Evolutionary conservation across 176 grass and related monocot genomes (phyloP).

Genomic region (maize (Zea mays)): DNA sequence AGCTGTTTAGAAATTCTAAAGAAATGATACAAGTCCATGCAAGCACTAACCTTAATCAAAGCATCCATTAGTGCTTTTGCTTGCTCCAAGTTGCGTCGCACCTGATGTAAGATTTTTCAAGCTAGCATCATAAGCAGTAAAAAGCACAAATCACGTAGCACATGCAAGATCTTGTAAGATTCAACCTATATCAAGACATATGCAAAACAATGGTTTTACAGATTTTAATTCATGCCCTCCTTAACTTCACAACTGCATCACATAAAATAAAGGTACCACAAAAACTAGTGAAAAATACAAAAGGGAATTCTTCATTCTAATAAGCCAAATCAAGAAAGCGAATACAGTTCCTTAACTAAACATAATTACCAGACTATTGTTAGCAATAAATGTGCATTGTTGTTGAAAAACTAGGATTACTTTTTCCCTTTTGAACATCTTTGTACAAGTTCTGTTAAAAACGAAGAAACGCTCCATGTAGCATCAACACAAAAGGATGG

Average conservation of each 20-base stretch:
- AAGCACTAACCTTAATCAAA: constrained; percentile 79
- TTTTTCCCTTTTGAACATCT: background rate
- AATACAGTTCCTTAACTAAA: background rate
- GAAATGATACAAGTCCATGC: constrained; percentile 15
- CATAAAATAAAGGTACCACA: background rate
- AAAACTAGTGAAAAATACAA: background rate
- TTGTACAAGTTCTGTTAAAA: background rate
- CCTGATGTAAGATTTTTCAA: constrained; percentile 61
- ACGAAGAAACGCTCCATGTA: background rate
- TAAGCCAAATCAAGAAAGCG: background rate
- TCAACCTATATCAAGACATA: background rate
- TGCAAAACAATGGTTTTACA: background rate
- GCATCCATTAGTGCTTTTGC: constrained; percentile 83
- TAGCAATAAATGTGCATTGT: constrained; percentile 16
- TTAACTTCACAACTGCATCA: background rate
- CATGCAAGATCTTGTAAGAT: constrained; percentile 4
- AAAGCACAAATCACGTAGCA: constrained; percentile 15
- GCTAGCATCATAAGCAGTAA: constrained; percentile 28
- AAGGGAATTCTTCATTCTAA: background rate
- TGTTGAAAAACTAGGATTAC: background rate
- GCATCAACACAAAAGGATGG: background rate
- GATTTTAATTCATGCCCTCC: background rate
- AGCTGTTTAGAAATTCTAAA: constrained; percentile 17
- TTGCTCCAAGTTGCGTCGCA: constrained; percentile 90
- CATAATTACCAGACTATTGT: background rate